Base-by-base conservation (phyloP, 2,329 filamentous ascomycete genomes). In the Verticillium nonalfalfae region DNA sequence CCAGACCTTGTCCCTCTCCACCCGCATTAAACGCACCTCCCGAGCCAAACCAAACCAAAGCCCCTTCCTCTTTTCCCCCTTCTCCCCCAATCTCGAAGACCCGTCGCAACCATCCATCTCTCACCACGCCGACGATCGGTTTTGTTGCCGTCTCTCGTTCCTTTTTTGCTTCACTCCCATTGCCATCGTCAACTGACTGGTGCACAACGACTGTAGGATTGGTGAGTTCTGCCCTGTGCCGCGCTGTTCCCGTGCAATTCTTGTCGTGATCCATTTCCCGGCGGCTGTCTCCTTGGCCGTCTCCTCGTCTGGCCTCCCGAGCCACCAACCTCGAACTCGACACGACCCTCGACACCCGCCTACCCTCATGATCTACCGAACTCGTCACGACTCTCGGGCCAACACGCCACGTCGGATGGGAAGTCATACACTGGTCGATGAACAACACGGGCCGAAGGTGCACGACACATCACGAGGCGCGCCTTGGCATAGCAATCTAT, bases 1-100 rank as follows among this genome's bases (percentile, higher is more conserved):
- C 62, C 62, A 62, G 58, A 59, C 60, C 59, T 62, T 64, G 60
- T 60, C 60, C 59, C 60, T 61, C 58, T 63, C 64, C 59, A 60
- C 63, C 62, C 64, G 62, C 64, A 64, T 64, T 64, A 65, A 63
- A 64, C 61, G 58, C 60, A 65, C 61, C 64, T 61, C 63, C 61
- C 63, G 7, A 31, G 21, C 45, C 45, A 21, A 52, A 52, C 18
- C 45, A 52, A 11, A 52, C 45, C 58, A 33, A 59, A 63, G 61
- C 61, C 64, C 63, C 63, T 64, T 65, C 60, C 64, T 64, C 64
- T 64, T 60, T 61, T 38, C 54, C 59, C 63, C 52, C 61, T 64
- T 50, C 58, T 64, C 61, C 61, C 62, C 59, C 64, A 64, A 60
- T 62, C 64, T 63, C 21, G 36, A 52, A 63, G 26, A 10, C 57